These are phyloP conservation scores for Boehmeria nivea DNA, from an alignment of 306 rosid genomes.

Conservation along the genomic window DNA sequence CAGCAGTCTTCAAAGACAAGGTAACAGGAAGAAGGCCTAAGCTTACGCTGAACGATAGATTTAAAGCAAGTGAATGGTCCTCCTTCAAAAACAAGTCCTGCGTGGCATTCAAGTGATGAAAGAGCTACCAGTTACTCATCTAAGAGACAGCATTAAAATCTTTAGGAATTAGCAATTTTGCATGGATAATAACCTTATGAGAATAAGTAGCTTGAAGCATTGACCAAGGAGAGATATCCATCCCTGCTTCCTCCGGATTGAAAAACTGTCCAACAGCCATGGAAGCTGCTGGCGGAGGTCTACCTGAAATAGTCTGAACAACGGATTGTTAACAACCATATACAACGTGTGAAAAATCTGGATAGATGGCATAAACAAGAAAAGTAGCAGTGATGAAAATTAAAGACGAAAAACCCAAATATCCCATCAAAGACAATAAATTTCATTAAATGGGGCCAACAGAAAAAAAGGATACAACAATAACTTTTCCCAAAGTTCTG, in stretches of 20 bases:
- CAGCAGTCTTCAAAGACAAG: conserved; percentile 65
- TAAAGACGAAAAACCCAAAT: no score
- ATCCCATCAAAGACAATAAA: no score
- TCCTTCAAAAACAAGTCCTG: conserved; percentile 79
- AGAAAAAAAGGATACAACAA: no score
- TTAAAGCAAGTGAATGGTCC: conserved; percentile 83
- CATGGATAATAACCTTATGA: conserved; percentile 56
- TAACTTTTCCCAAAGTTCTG: no score
- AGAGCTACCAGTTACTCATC: conserved; percentile 14
- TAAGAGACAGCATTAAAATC: conserved; percentile 1
- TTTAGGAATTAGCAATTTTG: conserved; percentile 14
- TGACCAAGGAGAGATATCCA: conserved; percentile 66
- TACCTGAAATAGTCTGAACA: conserved; percentile 92
- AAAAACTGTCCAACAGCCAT: conserved; percentile 99
- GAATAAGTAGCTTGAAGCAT: conserved; percentile 64
- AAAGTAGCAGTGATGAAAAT: no score
- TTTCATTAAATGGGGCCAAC: no score
- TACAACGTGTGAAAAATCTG: conserved; percentile 13
- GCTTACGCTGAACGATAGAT: conserved; percentile 70
- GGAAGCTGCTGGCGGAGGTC: conserved; percentile 98
- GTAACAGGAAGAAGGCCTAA: conserved; percentile 90
- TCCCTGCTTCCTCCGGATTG: conserved; percentile 76
- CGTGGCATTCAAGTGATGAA: conserved; percentile 23
- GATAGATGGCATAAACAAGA: no score
- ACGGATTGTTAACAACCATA: conserved; percentile 34